Evolutionary conservation across 768 basidiomycete genomes (phyloP), one percentile per base, ranked within the genome.

Genomic region (Agrocybe pediades): DNA sequence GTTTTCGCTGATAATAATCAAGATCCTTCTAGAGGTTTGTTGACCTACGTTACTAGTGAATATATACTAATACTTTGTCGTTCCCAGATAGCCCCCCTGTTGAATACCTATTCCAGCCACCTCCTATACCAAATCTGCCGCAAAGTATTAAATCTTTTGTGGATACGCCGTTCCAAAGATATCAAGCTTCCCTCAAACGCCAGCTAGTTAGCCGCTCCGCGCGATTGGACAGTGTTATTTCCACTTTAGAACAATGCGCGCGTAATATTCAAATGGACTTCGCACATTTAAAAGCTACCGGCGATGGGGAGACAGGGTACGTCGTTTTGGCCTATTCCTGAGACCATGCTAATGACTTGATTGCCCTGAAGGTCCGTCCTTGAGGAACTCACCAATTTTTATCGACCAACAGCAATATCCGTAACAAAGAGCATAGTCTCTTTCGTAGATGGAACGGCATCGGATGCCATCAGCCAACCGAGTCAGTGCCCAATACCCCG

Each of bases 201-300:
- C 88, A 87, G 56, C 71, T 92, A n/a, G 60, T 77, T 19, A 84
- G 85, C 17, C 82, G 90, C 33, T 87, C 87, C 9, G 74, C 82
- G 1, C 67, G 83, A 40, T 68, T 92, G 23, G 78, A 90, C 53
- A 71, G 75, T 19, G 76, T 88, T 11, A 65, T 93, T 54, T 68
- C 66, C 7, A 74, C 71, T 2, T 70, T 92, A 9, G 91, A 94
- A 57, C 74, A 71, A 26, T 81, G 82, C 59, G 85, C 87, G 13
- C 63, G 72, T 41, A 70, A 74, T 11, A 71, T 92, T 41, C 82
- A 85, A 53, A 71, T 77, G 17, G 90, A 94, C 65, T 70, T 91
- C 30, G 59, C 68, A 2, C 71, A 70, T 48, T 69, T 80, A 13
- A 76, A 80, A 46, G 66, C 68, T 19, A 70, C 71, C 6, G 73